A percentile compares a stretch with the other conserved stretches of the same genome.
Conservation (phyloP, 2,329 filamentous ascomycete species). For the Apiospora phragmitis region DNA sequence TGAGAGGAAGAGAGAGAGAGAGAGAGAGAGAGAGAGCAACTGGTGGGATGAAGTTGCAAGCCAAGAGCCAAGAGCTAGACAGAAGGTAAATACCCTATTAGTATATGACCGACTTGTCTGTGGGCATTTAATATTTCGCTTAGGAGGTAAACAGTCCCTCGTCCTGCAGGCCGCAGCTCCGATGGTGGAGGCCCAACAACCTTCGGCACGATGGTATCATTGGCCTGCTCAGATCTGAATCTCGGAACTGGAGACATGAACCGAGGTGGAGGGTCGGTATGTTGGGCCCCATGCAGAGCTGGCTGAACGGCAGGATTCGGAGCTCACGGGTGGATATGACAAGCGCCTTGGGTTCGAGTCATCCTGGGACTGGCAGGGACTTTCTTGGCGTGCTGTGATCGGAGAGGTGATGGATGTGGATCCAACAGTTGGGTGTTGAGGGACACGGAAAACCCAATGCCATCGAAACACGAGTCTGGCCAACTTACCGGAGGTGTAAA, state of each 20-base stretch:
- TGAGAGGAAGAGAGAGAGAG: not conserved
- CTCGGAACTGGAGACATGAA: not conserved
- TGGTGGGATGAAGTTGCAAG: not conserved
- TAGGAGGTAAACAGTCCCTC: not conserved
- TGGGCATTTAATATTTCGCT: not conserved
- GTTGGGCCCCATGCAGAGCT: constrained; percentile 2
- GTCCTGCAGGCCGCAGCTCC: not conserved
- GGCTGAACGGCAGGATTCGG: constrained; percentile 3
- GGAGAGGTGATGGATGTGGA: not conserved
- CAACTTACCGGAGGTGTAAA: not conserved
- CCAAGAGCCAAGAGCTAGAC: constrained; percentile 6
- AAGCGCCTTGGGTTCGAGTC: not conserved
- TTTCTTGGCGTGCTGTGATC: not conserved
- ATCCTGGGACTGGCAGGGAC: not conserved
- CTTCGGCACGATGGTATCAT: not conserved
- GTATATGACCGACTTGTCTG: not conserved
- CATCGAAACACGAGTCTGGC: not conserved
- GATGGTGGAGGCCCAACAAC: constrained; percentile 7
- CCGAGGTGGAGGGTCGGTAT: not conserved
- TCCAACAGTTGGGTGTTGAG: constrained; percentile 9
- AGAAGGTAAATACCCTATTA: not conserved
- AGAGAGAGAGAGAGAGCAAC: not conserved
- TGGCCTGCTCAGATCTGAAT: not conserved
- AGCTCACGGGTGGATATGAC: not conserved
- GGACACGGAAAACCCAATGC: not conserved